Evolutionary conservation across 768 basidiomycete species (phyloP).

Genomic region (Peribolospora baueri): DNA sequence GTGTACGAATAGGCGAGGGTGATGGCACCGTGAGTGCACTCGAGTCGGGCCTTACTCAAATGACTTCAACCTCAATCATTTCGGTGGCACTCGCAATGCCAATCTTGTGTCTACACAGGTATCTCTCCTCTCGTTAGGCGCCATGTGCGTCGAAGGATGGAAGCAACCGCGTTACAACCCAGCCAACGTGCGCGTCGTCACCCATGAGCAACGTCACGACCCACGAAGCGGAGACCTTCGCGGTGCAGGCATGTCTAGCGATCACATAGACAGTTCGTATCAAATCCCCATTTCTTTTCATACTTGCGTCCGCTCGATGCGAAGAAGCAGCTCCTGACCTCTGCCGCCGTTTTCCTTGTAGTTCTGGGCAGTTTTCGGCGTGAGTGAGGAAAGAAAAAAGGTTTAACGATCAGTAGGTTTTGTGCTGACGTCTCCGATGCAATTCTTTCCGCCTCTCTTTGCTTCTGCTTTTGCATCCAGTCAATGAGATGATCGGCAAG

Average conservation of each 20-base stretch:
- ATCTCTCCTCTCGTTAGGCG: constrained; percentile 53
- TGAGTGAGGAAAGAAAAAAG: too few species aligned
- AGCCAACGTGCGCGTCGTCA: constrained; percentile 56
- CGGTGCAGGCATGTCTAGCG: constrained; percentile 69
- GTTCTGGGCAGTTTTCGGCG: too few species aligned
- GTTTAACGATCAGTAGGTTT: too few species aligned
- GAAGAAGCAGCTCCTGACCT: too few species aligned
- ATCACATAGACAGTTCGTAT: constrained; percentile 2
- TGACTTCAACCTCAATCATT: constrained; percentile 14
- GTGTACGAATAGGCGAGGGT: constrained; percentile 80
- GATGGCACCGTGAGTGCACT: constrained; percentile 41
- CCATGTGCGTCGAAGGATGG: constrained; percentile 97
- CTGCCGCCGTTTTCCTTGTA: too few species aligned
- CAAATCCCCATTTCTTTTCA: too few species aligned
- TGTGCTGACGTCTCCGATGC: too few species aligned
- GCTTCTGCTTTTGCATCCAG: too few species aligned
- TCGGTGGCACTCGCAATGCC: too few species aligned
- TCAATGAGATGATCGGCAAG: too few species aligned
- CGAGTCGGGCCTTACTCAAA: not conserved
- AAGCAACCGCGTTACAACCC: constrained; percentile 75
- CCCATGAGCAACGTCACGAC: constrained; percentile 64
- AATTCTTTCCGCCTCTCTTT: too few species aligned
- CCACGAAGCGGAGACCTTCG: constrained; percentile 48
- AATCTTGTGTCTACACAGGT: constrained; percentile 20
- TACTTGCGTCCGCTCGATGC: too few species aligned